These are phyloP conservation scores for Scheffersomyces ergatensis DNA, from an alignment of 805 yeast species.

Conservation along the genomic window DNA sequence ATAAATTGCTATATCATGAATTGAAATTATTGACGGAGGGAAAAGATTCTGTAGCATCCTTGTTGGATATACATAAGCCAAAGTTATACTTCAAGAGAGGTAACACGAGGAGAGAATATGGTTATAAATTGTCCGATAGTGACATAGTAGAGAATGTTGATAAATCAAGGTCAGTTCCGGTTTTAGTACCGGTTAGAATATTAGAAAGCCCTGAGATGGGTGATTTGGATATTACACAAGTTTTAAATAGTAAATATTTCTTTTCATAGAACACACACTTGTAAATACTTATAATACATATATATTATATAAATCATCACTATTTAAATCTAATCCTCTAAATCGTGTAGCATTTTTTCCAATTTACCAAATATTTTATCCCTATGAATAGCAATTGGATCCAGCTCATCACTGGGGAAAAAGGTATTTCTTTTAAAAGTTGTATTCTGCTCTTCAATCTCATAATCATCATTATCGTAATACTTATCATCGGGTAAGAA, in stretches of 20 bases:
- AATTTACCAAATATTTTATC: constrained; percentile 59
- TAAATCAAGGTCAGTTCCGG: constrained; percentile 5
- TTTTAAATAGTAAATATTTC: constrained; percentile 32
- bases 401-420: constrained; percentile 55
- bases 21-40: constrained; percentile 5
- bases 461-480: constrained; percentile 40
- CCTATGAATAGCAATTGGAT: constrained; percentile 61
- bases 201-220: constrained; percentile 29
- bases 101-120: not conserved
- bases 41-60: not conserved
- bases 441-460: constrained; percentile 12
- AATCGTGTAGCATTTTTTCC: constrained; percentile 52
- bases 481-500: constrained; percentile 7
- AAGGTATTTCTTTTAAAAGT: constrained; percentile 47
- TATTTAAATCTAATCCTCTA: not conserved
- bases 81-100: constrained; percentile 13
- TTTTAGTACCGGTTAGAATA: constrained; percentile 30
- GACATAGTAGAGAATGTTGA: not conserved
- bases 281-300: not conserved
- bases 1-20: constrained; percentile 11
- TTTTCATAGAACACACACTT: constrained; percentile 23
- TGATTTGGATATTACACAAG: constrained; percentile 26
- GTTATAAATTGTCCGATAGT: constrained; percentile 4
- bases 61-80: constrained; percentile 19
- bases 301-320: not conserved